These are phyloP conservation scores for Dentipellis fragilis DNA, from an alignment of 768 basidiomycete genomes.

Conservation along the genomic window DNA sequence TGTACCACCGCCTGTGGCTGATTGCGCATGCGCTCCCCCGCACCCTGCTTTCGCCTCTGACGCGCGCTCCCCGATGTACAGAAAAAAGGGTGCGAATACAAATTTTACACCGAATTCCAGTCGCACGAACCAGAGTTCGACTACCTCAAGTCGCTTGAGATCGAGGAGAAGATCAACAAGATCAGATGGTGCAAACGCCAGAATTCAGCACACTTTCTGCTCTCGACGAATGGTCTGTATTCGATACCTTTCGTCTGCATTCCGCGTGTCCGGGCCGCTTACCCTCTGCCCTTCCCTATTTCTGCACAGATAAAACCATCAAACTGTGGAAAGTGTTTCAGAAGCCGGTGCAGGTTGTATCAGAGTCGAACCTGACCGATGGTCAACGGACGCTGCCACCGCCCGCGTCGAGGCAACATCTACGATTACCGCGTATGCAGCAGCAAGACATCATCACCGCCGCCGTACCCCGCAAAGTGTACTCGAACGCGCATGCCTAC, in stretches of 20 bases:
- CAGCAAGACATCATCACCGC: conserved; percentile 98
- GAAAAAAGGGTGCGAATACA: conserved; percentile 99
- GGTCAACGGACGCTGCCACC: conserved; percentile 62
- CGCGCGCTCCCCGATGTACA: conserved; percentile 20
- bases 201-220: conserved; percentile 92
- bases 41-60: conserved; percentile 11
- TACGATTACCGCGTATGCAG: conserved; percentile 84
- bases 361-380: conserved; percentile 90
- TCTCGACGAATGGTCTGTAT: conserved; percentile 88
- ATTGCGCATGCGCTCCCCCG: conserved; percentile 7
- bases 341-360: conserved; percentile 89
- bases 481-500: conserved; percentile 98
- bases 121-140: conserved; percentile 99
- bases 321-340: conserved; percentile 99
- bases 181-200: conserved; percentile 99
- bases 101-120: conserved; percentile 99
- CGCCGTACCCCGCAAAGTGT: conserved; percentile 96
- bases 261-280: conserved; percentile 7
- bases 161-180: conserved; percentile 99
- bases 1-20: conserved; percentile 1
- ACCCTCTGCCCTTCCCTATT: neutral
- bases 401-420: conserved; percentile 45
- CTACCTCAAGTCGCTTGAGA: conserved; percentile 98
- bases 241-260: conserved; percentile 2
- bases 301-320: conserved; percentile 89